A percentile compares a stretch with the other conserved stretches of the same genome.
These are phyloP conservation scores for Fraxinus pennsylvanica DNA, from an alignment of 257 asterid genomes.

Conservation along the genomic window DNA sequence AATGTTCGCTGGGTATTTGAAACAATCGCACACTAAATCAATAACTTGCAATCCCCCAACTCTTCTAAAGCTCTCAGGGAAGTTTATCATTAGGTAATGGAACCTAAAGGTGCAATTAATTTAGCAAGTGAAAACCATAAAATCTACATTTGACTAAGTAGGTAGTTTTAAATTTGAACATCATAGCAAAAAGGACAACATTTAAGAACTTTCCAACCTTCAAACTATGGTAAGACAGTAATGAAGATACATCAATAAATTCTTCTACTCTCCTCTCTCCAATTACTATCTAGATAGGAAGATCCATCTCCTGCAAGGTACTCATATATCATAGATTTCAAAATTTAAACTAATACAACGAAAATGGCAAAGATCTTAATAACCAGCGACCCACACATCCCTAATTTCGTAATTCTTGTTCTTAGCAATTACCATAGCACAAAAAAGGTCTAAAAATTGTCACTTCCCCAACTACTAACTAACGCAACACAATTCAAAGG, in stretches of 20 bases:
- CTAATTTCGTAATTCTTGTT: background rate
- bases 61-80: conserved; percentile 4
- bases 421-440: background rate
- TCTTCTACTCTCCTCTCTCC: background rate
- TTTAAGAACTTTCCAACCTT: background rate
- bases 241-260: background rate
- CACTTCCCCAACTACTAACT: background rate
- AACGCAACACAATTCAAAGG: conserved; percentile 3
- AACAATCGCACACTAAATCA: background rate
- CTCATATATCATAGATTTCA: background rate
- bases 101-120: background rate
- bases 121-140: background rate
- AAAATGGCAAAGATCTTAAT: background rate
- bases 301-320: conserved; percentile 1
- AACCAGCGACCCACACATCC: background rate
- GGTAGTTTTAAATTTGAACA: background rate
- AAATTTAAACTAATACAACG: background rate
- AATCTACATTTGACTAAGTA: background rate
- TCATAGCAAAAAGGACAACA: conserved; percentile 10
- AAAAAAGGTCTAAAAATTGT: background rate
- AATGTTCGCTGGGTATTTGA: no score
- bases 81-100: background rate
- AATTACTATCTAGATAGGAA: background rate
- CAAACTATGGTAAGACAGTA: background rate
- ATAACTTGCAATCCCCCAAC: background rate